These are phyloP conservation scores for Lipomyces anomalus DNA, from an alignment of 805 yeast genomes.

Conservation along the genomic window DNA sequence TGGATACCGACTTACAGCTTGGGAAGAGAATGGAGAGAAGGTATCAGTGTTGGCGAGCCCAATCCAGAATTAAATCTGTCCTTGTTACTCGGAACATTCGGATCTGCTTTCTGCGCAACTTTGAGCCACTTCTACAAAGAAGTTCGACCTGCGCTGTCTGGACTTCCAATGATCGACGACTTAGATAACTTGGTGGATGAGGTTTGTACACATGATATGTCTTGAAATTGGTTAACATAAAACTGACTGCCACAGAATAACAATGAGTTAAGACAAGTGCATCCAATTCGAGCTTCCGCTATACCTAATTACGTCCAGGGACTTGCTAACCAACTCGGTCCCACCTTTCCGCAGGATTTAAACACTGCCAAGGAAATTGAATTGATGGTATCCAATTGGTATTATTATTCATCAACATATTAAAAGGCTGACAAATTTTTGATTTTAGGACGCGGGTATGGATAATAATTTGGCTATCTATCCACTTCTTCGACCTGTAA, in stretches of 20 bases:
- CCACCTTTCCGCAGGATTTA: constrained; percentile 21
- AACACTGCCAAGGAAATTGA: constrained; percentile 8
- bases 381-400: constrained; percentile 11
- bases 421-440: no score
- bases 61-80: constrained; percentile 23
- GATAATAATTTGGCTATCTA: constrained; percentile 38
- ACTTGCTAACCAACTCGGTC: constrained; percentile 11
- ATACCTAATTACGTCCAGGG: constrained; percentile 26
- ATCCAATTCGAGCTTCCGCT: constrained; percentile 24
- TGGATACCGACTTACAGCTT: constrained; percentile 29
- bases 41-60: constrained; percentile 14
- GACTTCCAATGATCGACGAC: constrained; percentile 4
- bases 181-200: constrained; percentile 17
- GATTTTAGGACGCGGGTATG: constrained; percentile 25
- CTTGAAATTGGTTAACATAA: no score
- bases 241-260: no score
- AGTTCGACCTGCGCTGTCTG: constrained; percentile 19
- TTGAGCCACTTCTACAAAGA: constrained; percentile 25
- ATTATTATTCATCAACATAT: no score
- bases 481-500: constrained; percentile 51
- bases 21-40: constrained; percentile 22
- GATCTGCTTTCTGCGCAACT: constrained; percentile 29
- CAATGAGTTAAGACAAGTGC: constrained; percentile 22
- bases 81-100: constrained; percentile 25
- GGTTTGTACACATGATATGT: no score